Evolutionary conservation across 805 yeast genomes (phyloP).

Genomic region (Saturnispora quitensis): DNA sequence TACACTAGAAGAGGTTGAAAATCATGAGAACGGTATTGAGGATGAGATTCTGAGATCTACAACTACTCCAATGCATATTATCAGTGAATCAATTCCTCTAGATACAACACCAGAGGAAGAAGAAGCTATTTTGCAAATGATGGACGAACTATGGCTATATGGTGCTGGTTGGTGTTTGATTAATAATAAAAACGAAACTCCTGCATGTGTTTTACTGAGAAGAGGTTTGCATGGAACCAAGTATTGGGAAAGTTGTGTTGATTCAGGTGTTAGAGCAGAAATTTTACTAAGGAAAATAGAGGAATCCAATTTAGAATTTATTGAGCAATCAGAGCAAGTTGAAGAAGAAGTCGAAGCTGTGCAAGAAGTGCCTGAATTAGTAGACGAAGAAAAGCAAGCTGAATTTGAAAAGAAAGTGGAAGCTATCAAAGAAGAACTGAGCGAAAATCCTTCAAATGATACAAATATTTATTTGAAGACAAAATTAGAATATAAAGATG

Average conservation of each 20-base stretch:
- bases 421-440: constrained; percentile 16
- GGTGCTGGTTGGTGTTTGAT: constrained; percentile 91
- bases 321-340: constrained; percentile 30
- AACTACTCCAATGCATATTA: constrained; percentile 73
- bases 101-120: constrained; percentile 36
- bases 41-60: constrained; percentile 34
- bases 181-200: constrained; percentile 64
- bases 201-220: constrained; percentile 70
- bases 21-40: constrained; percentile 37
- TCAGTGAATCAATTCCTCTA: constrained; percentile 43
- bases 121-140: constrained; percentile 41
- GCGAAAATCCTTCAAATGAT: constrained; percentile 51
- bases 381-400: constrained; percentile 10
- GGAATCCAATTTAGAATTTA: constrained; percentile 54
- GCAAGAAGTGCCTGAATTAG: constrained; percentile 14
- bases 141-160: constrained; percentile 59
- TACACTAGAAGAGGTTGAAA: constrained; percentile 67
- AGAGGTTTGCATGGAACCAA: constrained; percentile 33
- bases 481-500: constrained; percentile 56
- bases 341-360: constrained; percentile 14
- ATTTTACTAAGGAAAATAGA: constrained; percentile 62
- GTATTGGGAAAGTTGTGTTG: constrained; percentile 47
- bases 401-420: constrained; percentile 15
- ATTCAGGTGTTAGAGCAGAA: constrained; percentile 89
- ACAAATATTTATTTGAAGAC: constrained; percentile 58